phyloP scores from a whole-genome alignment of 1,284 basidiomycete species.

The Marasmius oreades region DNA sequence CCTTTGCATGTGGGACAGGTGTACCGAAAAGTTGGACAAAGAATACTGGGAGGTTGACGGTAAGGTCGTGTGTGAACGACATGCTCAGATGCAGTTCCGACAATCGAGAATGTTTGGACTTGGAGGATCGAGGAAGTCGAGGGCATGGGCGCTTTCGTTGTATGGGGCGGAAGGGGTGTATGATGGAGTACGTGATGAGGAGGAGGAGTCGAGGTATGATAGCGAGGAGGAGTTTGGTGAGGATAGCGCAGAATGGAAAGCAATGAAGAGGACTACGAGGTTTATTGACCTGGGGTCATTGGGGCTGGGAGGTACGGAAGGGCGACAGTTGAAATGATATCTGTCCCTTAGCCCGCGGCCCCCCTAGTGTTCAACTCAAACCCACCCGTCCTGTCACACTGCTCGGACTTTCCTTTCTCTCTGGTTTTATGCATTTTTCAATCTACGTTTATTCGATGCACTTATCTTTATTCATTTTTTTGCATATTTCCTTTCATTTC shows the following conservation, averaged over 20 bases:
- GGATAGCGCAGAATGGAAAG: constrained; percentile 36
- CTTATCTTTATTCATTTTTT: not conserved
- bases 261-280: constrained; percentile 60
- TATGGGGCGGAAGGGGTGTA: constrained; percentile 4
- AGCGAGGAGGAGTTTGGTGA: constrained; percentile 29
- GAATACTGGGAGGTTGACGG: constrained; percentile 89
- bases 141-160: not conserved
- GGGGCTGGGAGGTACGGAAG: not conserved
- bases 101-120: not conserved
- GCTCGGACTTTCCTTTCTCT: too few relatives aligned
- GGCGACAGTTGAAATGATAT: not conserved
- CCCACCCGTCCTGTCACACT: too few relatives aligned
- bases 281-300: constrained; percentile 46
- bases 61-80: constrained; percentile 77
- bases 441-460: not conserved
- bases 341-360: too few relatives aligned
- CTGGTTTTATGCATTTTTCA: not conserved
- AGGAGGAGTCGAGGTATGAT: constrained; percentile 24
- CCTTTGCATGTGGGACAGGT: constrained; percentile 56
- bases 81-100: constrained; percentile 40
- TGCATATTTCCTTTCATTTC: not conserved
- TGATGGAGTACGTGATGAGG: constrained; percentile 11
- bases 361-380: too few relatives aligned
- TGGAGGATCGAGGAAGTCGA: not conserved
- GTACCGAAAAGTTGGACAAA: constrained; percentile 49